These are phyloP conservation scores for Carex myosuroides DNA, from an alignment of 176 grass and related monocot genomes.

Conservation along the genomic window DNA sequence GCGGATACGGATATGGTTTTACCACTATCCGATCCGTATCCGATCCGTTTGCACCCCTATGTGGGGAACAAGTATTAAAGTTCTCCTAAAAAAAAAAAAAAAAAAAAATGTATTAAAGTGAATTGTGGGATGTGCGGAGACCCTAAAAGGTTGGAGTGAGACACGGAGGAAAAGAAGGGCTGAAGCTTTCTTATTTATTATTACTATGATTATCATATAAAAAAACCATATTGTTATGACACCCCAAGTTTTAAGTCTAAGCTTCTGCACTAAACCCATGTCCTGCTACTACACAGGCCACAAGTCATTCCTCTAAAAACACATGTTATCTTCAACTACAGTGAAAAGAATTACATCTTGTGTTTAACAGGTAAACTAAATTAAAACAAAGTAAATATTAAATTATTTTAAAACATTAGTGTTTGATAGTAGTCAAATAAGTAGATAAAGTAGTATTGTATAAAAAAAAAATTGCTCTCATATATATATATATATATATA, in stretches of 20 bases:
- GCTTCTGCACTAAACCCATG: background rate
- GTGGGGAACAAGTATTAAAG: slow-evolving; percentile 10
- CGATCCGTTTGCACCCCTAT: no score
- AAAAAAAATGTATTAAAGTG: background rate
- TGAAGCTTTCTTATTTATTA: background rate
- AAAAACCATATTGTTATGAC: background rate
- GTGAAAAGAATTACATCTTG: background rate
- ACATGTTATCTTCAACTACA: background rate
- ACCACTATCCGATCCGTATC: no score
- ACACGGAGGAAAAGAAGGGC: background rate
- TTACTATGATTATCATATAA: background rate
- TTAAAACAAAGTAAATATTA: no score
- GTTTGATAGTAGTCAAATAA: no score
- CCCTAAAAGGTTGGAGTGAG: slow-evolving; percentile 14
- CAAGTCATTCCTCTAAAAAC: background rate
- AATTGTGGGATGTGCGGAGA: slow-evolving; percentile 3
- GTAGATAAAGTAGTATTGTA: no score
- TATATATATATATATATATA: no score
- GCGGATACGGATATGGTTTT: no score
- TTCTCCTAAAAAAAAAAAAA: background rate
- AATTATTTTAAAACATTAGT: no score
- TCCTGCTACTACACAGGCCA: background rate
- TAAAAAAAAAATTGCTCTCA: no score
- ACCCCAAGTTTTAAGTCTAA: background rate
- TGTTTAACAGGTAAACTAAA: no score